Evolutionary conservation across 768 basidiomycete genomes (phyloP).

Genomic region (Hirschioporus abietinus): DNA sequence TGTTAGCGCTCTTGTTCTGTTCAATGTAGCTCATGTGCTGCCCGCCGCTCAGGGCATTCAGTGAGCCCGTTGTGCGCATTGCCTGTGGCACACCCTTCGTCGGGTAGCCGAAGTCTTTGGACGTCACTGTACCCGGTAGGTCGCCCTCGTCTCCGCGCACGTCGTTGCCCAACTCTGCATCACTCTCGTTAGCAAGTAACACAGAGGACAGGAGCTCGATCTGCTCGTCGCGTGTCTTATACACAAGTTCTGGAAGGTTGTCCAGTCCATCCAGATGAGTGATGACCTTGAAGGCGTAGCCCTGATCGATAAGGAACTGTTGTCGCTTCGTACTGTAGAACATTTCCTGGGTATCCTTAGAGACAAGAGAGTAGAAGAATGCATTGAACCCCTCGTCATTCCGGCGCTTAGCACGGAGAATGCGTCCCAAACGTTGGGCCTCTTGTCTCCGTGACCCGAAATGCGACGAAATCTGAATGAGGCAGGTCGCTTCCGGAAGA

Average conservation of each 20-base stretch:
- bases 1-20: conserved; percentile 88
- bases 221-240: conserved; percentile 86
- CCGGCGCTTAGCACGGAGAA: conserved; percentile 91
- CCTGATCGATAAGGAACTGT: conserved; percentile 97
- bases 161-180: conserved; percentile 83
- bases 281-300: conserved; percentile 99
- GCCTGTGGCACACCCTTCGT: conserved; percentile 55
- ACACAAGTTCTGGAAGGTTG: conserved; percentile 81
- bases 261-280: conserved; percentile 94
- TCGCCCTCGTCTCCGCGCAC: conserved; percentile 76
- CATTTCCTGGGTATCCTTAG: conserved; percentile 99
- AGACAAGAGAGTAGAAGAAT: conserved; percentile 98
- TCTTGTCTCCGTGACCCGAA: conserved; percentile 98
- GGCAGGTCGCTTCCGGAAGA: conserved; percentile 96
- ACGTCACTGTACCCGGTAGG: conserved; percentile 79
- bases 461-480: conserved; percentile 99
- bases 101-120: conserved; percentile 78
- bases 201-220: conserved; percentile 95
- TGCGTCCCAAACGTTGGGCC: conserved; percentile 96
- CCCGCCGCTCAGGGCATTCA: conserved; percentile 80
- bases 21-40: conserved; percentile 93
- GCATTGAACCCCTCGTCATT: conserved; percentile 99
- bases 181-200: conserved; percentile 83
- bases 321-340: conserved; percentile 99
- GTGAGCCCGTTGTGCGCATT: conserved; percentile 75